A percentile compares a stretch with the other conserved stretches of the same genome.
These are phyloP conservation scores for Rhododendron ovatum DNA, from an alignment of 148 eudicot species.

Conservation along the genomic window DNA sequence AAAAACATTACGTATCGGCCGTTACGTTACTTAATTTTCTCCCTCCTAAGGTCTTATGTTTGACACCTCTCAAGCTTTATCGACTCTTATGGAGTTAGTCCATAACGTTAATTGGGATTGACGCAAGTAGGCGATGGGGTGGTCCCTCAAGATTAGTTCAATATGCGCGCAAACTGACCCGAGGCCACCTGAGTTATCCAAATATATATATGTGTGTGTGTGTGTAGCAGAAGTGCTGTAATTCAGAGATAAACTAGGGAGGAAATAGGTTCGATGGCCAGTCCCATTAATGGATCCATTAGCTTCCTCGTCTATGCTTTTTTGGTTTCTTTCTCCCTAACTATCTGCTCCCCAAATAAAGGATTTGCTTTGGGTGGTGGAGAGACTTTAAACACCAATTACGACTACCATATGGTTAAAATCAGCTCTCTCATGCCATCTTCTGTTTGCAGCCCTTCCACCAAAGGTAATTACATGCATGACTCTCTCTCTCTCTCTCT, in stretches of 20 bases:
- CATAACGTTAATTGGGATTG: too few species aligned
- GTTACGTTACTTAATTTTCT: too few species aligned
- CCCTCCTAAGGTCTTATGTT: too few species aligned
- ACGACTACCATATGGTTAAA: constrained; percentile 15
- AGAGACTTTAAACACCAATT: neutral
- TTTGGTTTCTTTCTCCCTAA: neutral
- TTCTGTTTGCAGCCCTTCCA: constrained; percentile 22
- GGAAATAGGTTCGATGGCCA: neutral
- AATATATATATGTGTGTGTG: too few species aligned
- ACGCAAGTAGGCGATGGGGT: too few species aligned
- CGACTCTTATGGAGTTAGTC: too few species aligned
- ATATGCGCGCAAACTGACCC: too few species aligned
- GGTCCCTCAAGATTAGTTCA: too few species aligned
- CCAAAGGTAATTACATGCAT: constrained; percentile 6
- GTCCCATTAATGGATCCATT: neutral
- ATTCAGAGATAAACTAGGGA: neutral
- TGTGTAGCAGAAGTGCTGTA: neutral
- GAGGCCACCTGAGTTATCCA: too few species aligned
- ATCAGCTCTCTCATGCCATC: constrained; percentile 30
- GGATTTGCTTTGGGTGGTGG: constrained; percentile 4
- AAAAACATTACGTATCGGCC: too few species aligned
- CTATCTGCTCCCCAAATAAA: constrained; percentile 10
- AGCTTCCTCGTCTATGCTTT: neutral
- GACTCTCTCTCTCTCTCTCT: neutral
- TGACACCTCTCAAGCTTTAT: too few species aligned